phyloP scores from a whole-genome alignment of 2,329 filamentous ascomycete genomes.

The Arthrocladium fulminans region DNA sequence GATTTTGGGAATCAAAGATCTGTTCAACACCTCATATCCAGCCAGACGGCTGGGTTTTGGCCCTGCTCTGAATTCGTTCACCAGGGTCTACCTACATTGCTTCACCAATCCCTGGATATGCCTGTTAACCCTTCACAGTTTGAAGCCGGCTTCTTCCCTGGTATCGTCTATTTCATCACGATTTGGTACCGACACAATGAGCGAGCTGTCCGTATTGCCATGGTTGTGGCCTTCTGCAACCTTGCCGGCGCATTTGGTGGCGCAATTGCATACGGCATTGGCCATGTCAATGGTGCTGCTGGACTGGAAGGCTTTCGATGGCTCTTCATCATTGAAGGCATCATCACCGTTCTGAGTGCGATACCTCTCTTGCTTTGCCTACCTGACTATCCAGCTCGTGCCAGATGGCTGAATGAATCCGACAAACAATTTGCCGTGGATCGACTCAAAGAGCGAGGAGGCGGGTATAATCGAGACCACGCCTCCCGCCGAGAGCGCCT shows the following conservation, averaged over 20 bases:
- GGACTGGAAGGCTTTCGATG: constrained; percentile 34
- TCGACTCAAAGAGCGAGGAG: constrained; percentile 37
- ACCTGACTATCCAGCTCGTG: constrained; percentile 35
- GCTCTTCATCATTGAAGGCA: constrained; percentile 38
- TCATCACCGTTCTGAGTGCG: constrained; percentile 30
- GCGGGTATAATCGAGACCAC: constrained; percentile 17
- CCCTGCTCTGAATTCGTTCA: constrained; percentile 18
- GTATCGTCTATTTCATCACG: constrained; percentile 41
- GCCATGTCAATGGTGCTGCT: constrained; percentile 33
- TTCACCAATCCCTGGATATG: not conserved
- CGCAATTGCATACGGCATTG: constrained; percentile 26
- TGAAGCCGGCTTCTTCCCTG: constrained; percentile 45
- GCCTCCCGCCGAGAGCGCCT: constrained; percentile 13
- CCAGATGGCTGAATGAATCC: constrained; percentile 36
- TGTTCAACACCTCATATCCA: constrained; percentile 34
- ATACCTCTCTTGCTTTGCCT: constrained; percentile 35
- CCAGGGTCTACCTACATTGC: not conserved
- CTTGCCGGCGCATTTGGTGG: constrained; percentile 48
- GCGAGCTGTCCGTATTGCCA: constrained; percentile 50
- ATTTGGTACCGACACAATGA: constrained; percentile 54
- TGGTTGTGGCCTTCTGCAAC: constrained; percentile 46
- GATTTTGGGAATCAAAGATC: constrained; percentile 30
- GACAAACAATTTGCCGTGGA: constrained; percentile 37
- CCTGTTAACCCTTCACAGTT: constrained; percentile 25
- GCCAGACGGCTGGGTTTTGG: constrained; percentile 32